Evolutionary conservation across 805 yeast genomes (phyloP), one percentile per base, ranked within the genome.

Genomic region (Lachancea mirantina): DNA sequence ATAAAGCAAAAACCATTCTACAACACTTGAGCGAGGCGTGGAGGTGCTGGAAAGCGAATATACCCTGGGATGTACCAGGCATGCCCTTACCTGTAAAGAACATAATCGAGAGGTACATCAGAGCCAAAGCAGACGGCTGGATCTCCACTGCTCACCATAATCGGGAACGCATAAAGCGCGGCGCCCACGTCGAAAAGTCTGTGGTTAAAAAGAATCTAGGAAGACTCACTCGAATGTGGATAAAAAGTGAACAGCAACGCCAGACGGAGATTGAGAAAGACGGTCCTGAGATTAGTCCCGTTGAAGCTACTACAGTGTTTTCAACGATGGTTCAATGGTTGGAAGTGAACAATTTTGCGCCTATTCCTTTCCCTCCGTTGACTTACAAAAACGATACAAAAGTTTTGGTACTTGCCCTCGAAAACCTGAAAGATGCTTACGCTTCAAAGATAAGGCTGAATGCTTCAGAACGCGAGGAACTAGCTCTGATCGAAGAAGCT

Each of bases 1-100:
- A 74, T 42, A 88, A 85, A 53, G 76, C 96, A 1, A 81, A 82
- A 48, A 77, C 94, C 0, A 81, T 92, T 33, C 59, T 92, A 29
- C 97, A 92, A 49, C 99, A 92, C 58, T 66, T 92, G 37, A 83
- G 94, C 52, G 98, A 92, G 57, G 98, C 98, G 0, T 92, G 99
- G 99, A 67, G 98, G 55, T 92, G 97, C 56, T 92, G 99, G 99
- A 92, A 92, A 56, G 98, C 98, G 2, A 89, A 92, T 51, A 81
- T 92, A 38, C 95, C 96, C 0, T 92, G 97, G 97, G 78, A 84
- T 45, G 97, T 92, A 10, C 95, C 95, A 1, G 97, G 97, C 0
- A 65, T 92, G 60, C 98, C 99, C 2, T 81, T 72, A 33, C 96
- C 96, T 0, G 74, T 92, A 16, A 92, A 78, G 44, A 73, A 75